A percentile compares a stretch with the other conserved stretches of the same genome.
These are phyloP conservation scores for Dalbergia cultrata DNA, from an alignment of 306 rosid genomes.

Conservation along the genomic window DNA sequence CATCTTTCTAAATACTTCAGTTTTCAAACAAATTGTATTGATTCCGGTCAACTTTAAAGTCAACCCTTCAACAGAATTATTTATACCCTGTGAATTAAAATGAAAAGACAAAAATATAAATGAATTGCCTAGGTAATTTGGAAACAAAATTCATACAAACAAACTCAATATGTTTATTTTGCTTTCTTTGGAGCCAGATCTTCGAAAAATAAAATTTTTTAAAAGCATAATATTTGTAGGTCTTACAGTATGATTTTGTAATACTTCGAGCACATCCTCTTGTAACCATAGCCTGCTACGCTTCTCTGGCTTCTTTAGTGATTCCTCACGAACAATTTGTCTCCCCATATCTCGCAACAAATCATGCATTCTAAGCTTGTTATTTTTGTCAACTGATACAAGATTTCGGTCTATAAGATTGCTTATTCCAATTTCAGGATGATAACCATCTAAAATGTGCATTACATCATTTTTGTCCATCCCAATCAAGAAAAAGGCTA, in stretches of 20 bases:
- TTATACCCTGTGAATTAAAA: neutral
- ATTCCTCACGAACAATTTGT: slow-evolving; percentile 21
- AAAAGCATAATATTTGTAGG: neutral
- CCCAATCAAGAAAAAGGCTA: slow-evolving; percentile 42
- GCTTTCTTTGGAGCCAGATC: no score
- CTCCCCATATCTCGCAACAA: slow-evolving; percentile 46
- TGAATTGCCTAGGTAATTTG: neutral
- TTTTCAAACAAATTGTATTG: neutral
- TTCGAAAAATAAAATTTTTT: no score
- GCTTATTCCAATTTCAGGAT: slow-evolving; percentile 1
- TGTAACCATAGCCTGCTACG: slow-evolving; percentile 28
- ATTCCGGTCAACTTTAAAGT: slow-evolving; percentile 12
- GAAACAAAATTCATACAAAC: no score
- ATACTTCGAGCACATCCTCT: slow-evolving; percentile 24
- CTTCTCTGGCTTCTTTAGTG: neutral
- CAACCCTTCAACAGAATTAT: slow-evolving; percentile 9
- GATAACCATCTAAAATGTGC: slow-evolving; percentile 9
- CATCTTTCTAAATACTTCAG: slow-evolving; percentile 12
- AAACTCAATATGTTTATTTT: no score
- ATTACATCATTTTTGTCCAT: slow-evolving; percentile 9
- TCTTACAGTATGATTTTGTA: slow-evolving; percentile 1
- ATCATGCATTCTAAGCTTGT: slow-evolving; percentile 39
- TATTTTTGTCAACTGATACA: neutral
- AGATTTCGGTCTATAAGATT: slow-evolving; percentile 24
- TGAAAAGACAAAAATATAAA: neutral